Evolutionary conservation across 257 asterid species (phyloP).

Genomic region (Fraxinus americana): DNA sequence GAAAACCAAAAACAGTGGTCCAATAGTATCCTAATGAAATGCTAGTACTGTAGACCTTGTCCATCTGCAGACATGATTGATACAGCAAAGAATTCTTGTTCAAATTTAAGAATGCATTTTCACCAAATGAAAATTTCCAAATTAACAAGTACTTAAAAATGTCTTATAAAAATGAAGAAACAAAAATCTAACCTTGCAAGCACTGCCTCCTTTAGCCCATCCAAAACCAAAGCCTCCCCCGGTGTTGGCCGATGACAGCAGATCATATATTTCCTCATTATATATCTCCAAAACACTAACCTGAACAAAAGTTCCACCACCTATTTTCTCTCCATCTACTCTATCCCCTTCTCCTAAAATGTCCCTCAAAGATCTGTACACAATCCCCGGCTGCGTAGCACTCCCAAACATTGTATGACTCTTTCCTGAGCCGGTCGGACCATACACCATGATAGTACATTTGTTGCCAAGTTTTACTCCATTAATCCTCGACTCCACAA

Average conservation of each 20-base stretch:
- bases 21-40: no score
- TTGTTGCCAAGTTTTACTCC: conserved; percentile 82
- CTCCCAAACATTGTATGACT: conserved; percentile 96
- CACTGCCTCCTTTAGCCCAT: conserved; percentile 68
- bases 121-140: neutral
- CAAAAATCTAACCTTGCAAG: conserved; percentile 65
- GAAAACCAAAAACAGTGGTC: no score
- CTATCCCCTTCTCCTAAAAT: conserved; percentile 65
- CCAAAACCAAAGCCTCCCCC: conserved; percentile 82
- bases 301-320: conserved; percentile 73
- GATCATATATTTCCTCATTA: conserved; percentile 90
- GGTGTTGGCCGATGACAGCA: conserved; percentile 48
- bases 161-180: neutral
- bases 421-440: conserved; percentile 96
- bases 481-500: conserved; percentile 71
- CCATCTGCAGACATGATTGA: neutral
- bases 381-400: conserved; percentile 75
- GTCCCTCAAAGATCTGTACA: conserved; percentile 73
- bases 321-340: conserved; percentile 46
- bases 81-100: neutral
- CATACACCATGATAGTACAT: conserved; percentile 97
- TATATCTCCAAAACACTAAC: conserved; percentile 94
- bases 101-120: neutral
- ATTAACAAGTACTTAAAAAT: neutral
- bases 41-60: neutral